These are phyloP conservation scores for Hibiscus mutabilis DNA, from an alignment of 345 rosid genomes.

Conservation along the genomic window DNA sequence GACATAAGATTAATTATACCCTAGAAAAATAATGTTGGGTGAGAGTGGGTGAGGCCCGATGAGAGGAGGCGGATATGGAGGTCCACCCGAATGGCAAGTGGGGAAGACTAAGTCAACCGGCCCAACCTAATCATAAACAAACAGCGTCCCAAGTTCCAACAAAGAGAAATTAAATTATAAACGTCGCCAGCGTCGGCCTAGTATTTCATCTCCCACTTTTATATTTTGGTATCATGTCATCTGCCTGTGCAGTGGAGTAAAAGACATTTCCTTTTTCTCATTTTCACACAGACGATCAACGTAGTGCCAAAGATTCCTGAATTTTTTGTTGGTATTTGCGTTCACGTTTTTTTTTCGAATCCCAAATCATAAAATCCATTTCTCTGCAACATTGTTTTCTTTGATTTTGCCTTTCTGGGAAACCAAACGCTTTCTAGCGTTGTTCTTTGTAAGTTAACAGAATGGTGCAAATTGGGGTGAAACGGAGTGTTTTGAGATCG, in stretches of 20 bases:
- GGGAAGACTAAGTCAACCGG: neutral
- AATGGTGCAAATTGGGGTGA: constrained; percentile 41
- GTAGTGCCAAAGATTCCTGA: neutral
- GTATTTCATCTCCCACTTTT: neutral
- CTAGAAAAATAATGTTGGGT: neutral
- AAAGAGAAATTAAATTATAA: too few relatives aligned
- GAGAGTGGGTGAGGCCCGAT: neutral
- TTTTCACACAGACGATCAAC: neutral
- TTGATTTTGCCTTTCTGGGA: neutral
- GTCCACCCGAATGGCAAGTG: neutral
- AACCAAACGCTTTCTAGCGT: neutral
- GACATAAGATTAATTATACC: too few relatives aligned
- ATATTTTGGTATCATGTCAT: neutral
- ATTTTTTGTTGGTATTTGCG: neutral
- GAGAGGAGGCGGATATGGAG: neutral
- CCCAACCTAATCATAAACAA: neutral
- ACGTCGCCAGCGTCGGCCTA: too few relatives aligned
- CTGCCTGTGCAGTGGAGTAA: neutral
- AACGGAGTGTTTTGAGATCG: constrained; percentile 35
- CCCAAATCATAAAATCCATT: neutral
- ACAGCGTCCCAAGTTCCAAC: too few relatives aligned
- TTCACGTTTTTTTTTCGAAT: neutral
- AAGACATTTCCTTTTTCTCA: neutral
- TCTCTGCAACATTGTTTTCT: too few relatives aligned
- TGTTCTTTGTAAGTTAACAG: neutral